Percentiles rank a stretch among this genome's conserved stretches.
Evolutionary conservation across 2,329 filamentous ascomycete species (phyloP).

Genomic region (Fusarium graminum): DNA sequence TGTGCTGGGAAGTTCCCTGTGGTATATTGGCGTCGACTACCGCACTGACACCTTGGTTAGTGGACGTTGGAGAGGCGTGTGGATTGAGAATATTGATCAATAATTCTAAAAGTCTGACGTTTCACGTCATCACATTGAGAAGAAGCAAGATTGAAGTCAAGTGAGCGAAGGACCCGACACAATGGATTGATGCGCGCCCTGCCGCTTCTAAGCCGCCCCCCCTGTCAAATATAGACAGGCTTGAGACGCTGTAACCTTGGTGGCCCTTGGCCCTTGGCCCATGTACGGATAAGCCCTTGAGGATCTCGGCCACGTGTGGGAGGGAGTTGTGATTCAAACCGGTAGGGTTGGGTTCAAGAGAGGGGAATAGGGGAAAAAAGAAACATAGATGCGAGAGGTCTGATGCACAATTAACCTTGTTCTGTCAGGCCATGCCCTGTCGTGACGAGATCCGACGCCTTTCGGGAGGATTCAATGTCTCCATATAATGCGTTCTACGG

Average conservation of each 20-base stretch:
- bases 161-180: conserved; percentile 47
- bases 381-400: conserved; percentile 9
- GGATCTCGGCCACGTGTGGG: conserved; percentile 45
- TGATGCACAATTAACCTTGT: conserved; percentile 14
- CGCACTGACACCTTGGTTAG: neutral
- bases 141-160: conserved; percentile 19
- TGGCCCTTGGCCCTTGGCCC: conserved; percentile 20
- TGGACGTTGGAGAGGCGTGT: conserved; percentile 28
- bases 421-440: conserved; percentile 8
- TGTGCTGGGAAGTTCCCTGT: conserved; percentile 31
- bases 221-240: conserved; percentile 33
- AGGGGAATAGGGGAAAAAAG: conserved; percentile 3
- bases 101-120: conserved; percentile 10
- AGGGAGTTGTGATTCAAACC: conserved; percentile 35
- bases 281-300: conserved; percentile 7
- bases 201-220: conserved; percentile 43
- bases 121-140: conserved; percentile 40
- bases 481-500: neutral
- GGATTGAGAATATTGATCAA: conserved; percentile 5
- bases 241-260: conserved; percentile 25
- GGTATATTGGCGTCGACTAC: conserved; percentile 3
- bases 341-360: conserved; percentile 8
- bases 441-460: conserved; percentile 15
- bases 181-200: conserved; percentile 50
- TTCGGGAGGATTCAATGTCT: conserved; percentile 26